Evolutionary conservation across 1,284 basidiomycete genomes (phyloP).

Genomic region (Trametes hirsuta): DNA sequence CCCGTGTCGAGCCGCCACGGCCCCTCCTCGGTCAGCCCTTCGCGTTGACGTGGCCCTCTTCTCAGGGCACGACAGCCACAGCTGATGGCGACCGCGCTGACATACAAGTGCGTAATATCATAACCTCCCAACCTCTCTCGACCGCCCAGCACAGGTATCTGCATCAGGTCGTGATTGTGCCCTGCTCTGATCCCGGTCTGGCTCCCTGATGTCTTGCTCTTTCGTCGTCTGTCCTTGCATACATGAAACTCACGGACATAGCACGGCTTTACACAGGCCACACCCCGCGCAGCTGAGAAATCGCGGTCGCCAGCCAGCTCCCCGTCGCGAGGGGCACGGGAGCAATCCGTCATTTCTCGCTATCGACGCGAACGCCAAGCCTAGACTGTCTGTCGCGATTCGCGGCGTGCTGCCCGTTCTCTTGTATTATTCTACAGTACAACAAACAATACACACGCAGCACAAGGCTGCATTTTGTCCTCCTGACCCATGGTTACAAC

Average conservation of each 20-base stretch:
- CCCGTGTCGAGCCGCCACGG: background rate
- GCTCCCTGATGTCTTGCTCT: constrained; percentile 5
- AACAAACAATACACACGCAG: constrained; percentile 8
- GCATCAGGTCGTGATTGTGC: constrained; percentile 1
- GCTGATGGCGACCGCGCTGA: too few species aligned
- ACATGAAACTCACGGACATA: constrained; percentile 14
- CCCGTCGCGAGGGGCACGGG: constrained; percentile 4
- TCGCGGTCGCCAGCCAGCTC: constrained; percentile 2
- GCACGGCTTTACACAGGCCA: background rate
- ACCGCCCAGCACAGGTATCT: background rate
- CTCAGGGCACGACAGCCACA: too few species aligned
- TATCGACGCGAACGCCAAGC: constrained; percentile 2
- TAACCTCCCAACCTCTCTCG: background rate
- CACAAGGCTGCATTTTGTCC: constrained; percentile 7
- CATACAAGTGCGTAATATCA: background rate
- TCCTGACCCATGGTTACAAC: background rate
- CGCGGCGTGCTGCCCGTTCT: background rate
- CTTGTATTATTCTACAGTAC: constrained; percentile 12
- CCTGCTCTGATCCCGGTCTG: constrained; percentile 13
- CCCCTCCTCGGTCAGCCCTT: too few species aligned
- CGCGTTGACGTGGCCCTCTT: too few species aligned
- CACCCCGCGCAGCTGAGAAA: background rate
- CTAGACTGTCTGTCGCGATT: background rate
- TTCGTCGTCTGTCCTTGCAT: background rate
- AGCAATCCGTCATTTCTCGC: background rate